Conservation (phyloP, 352 stramenopile genomes). For the Phytophthora citrophthora region DNA sequence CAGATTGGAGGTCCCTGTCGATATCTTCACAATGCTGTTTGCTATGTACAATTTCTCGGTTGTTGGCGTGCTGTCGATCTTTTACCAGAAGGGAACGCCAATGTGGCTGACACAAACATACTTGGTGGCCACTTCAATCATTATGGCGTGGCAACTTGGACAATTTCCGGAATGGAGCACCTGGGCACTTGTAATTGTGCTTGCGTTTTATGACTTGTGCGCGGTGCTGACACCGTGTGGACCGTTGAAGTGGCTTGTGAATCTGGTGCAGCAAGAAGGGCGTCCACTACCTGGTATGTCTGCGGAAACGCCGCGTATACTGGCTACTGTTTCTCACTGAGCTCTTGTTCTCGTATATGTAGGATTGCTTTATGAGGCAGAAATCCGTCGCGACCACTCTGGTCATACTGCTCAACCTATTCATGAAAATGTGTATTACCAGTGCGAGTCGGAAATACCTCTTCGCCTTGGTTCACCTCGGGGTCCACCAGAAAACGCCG, state of each 20-base stretch:
- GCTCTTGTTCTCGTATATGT: background rate
- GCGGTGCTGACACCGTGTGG: constrained; percentile 99
- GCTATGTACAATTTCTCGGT: constrained; percentile 94
- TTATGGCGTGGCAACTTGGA: constrained; percentile 98
- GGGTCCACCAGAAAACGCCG: background rate
- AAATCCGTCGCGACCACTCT: constrained; percentile 55
- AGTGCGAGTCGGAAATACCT: constrained; percentile 63
- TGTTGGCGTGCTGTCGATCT: constrained; percentile 89
- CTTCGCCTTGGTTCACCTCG: constrained; percentile 32
- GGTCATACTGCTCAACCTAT: constrained; percentile 19
- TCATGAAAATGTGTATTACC: constrained; percentile 69
- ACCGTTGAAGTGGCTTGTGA: constrained; percentile 95
- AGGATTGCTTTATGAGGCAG: constrained; percentile 80
- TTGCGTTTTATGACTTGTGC: constrained; percentile 99
- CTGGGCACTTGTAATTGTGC: constrained; percentile 92
- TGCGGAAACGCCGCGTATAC: background rate
- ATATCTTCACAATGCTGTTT: constrained; percentile 73
- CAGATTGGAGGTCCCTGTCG: constrained; percentile 65
- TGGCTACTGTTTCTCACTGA: constrained; percentile 12
- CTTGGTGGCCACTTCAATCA: constrained; percentile 95
- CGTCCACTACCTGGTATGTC: constrained; percentile 86
- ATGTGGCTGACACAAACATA: constrained; percentile 94
- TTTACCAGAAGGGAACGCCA: constrained; percentile 88
- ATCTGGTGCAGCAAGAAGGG: constrained; percentile 93
- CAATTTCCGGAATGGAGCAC: constrained; percentile 96